phyloP scores from a whole-genome alignment of 2,329 filamentous ascomycete species.

The Graphilbum ipis-grandicollis region DNA sequence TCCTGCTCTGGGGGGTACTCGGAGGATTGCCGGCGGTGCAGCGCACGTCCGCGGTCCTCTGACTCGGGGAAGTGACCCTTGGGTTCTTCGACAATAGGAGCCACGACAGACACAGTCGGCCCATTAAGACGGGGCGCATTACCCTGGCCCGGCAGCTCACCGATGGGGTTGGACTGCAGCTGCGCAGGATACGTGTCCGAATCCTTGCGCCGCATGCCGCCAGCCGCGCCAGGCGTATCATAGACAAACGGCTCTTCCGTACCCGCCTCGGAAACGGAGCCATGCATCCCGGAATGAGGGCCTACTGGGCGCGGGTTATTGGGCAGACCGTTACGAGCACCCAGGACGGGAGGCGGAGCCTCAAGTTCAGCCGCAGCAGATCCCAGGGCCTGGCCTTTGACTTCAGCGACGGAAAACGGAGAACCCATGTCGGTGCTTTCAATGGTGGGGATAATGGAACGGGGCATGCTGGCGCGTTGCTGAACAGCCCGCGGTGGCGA shows the following conservation, averaged over 20 bases:
- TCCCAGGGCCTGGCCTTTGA: not conserved
- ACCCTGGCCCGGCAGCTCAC: no score
- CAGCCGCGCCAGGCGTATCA: conserved; percentile 3
- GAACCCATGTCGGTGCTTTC: no score
- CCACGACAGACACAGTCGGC: not conserved
- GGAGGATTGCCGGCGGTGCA: conserved; percentile 12
- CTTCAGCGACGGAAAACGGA: no score
- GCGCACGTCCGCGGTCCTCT: conserved; percentile 4
- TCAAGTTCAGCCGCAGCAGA: not conserved
- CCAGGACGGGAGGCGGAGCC: conserved; percentile 10
- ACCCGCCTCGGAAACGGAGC: conserved; percentile 5
- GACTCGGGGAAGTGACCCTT: conserved; percentile 10
- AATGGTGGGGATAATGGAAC: conserved; percentile 21
- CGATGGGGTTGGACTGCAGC: not conserved
- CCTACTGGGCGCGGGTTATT: conserved; percentile 2
- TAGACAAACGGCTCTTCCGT: conserved; percentile 10
- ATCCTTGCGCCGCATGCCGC: not conserved
- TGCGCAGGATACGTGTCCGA: not conserved
- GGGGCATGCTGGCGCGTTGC: conserved; percentile 6
- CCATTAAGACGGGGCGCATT: no score
- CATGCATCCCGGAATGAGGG: not conserved
- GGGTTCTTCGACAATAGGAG: conserved; percentile 15
- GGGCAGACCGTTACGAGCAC: conserved; percentile 10
- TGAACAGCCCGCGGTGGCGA: conserved; percentile 3
- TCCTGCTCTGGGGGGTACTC: conserved; percentile 11